Conservation (phyloP, 345 rosid species). For the Syzygium jambos region DNA sequence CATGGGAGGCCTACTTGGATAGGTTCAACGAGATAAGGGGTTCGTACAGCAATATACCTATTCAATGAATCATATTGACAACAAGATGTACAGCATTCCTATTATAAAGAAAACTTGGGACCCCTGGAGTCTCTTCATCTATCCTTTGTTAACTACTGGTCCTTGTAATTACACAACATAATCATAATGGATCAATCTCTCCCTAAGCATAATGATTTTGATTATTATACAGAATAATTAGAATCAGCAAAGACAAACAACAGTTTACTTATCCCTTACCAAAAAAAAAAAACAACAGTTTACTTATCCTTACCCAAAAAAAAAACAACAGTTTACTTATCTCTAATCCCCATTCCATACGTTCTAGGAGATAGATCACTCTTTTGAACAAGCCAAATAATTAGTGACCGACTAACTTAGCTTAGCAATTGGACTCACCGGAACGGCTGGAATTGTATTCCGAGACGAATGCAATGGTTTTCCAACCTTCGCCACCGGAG, state of each 20-base stretch:
- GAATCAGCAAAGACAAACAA: background rate
- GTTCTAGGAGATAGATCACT: background rate
- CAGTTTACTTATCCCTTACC: background rate
- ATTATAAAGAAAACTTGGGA: background rate
- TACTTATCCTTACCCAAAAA: no score
- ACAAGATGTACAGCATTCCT: background rate
- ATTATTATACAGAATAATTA: background rate
- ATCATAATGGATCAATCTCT: background rate
- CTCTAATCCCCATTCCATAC: background rate
- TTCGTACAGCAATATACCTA: background rate
- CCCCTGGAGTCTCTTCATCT: background rate
- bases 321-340: background rate
- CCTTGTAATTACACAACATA: background rate
- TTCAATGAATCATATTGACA: background rate
- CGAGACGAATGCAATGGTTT: conserved; percentile 33
- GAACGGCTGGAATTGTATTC: conserved; percentile 34
- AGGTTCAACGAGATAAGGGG: background rate
- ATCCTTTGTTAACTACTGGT: background rate
- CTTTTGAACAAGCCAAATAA: background rate
- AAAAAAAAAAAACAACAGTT: no score
- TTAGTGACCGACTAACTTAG: background rate
- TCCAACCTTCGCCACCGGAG: conserved; percentile 40
- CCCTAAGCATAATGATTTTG: background rate
- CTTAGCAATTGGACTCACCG: conserved; percentile 25
- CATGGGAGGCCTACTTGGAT: background rate